Percentiles rank a stretch among this genome's conserved stretches.
Conservation (phyloP, 139 green algal species). For the Chloropicon primus region DNA sequence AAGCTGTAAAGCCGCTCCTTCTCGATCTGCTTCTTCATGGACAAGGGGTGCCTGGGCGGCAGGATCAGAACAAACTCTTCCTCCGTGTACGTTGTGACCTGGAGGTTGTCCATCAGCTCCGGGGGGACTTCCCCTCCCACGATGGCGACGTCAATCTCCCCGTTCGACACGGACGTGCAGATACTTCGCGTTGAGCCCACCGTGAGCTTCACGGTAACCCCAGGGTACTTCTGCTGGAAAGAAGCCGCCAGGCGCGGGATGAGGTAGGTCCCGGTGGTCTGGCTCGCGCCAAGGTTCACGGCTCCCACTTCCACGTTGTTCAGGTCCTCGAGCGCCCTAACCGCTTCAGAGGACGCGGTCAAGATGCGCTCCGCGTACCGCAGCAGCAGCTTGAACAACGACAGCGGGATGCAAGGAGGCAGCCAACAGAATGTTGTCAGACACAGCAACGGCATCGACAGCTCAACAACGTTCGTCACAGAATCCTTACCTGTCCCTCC, state of each 20-base stretch:
- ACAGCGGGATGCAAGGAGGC: too few species aligned
- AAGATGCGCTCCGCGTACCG: not conserved
- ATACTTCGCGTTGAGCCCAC: constrained; percentile 18
- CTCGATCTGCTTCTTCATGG: constrained; percentile 10
- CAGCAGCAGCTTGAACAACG: not conserved
- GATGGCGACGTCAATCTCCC: constrained; percentile 26
- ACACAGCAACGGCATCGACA: too few species aligned
- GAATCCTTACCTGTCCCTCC: not conserved
- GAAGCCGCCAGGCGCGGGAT: constrained; percentile 24
- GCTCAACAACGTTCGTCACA: too few species aligned
- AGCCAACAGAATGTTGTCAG: too few species aligned
- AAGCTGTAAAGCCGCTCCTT: constrained; percentile 21
- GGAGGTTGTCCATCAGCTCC: constrained; percentile 12
- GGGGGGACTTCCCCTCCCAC: constrained; percentile 27
- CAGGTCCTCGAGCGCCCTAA: not conserved
- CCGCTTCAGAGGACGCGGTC: not conserved
- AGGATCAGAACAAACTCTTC: constrained; percentile 32
- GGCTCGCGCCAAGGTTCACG: constrained; percentile 20
- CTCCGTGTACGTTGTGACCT: constrained; percentile 18
- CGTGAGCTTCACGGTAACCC: constrained; percentile 18
- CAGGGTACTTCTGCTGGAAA: not conserved
- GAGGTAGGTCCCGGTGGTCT: constrained; percentile 32
- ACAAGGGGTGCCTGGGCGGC: constrained; percentile 15
- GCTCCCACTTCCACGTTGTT: constrained; percentile 11
- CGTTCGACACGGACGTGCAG: constrained; percentile 17